phyloP scores from a whole-genome alignment of 371 early-diverging fungal species.

The Coemansia sp. region DNA sequence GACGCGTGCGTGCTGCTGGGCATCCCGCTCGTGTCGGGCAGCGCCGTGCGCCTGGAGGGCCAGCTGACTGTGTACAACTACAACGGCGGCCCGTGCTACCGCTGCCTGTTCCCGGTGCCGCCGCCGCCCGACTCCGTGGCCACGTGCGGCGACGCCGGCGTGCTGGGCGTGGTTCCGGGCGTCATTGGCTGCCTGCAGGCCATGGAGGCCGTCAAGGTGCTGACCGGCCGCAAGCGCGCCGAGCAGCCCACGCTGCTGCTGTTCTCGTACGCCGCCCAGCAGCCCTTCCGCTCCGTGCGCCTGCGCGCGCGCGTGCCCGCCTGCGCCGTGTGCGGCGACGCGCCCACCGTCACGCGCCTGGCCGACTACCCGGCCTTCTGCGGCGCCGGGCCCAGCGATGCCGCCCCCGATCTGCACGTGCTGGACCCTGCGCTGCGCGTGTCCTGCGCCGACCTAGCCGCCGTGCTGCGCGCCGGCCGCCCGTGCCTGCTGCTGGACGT shows the following conservation, averaged over 20 bases:
- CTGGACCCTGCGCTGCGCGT: constrained; percentile 46
- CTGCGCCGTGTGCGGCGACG: constrained; percentile 86
- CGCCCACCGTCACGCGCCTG: constrained; percentile 72
- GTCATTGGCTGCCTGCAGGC: constrained; percentile 96
- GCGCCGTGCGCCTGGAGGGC: constrained; percentile 94
- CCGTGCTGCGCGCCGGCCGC: constrained; percentile 20
- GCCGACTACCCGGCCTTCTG: constrained; percentile 93
- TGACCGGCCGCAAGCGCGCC: constrained; percentile 50
- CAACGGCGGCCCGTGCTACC: constrained; percentile 91
- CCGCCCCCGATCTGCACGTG: constrained; percentile 52
- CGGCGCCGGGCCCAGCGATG: constrained; percentile 75
- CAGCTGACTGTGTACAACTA: constrained; percentile 89
- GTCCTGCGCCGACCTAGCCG: constrained; percentile 52
- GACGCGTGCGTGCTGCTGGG: constrained; percentile 86
- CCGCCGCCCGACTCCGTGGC: constrained; percentile 86
- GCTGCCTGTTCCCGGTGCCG: constrained; percentile 95
- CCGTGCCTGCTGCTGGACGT: constrained; percentile 87
- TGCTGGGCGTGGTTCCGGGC: constrained; percentile 96
- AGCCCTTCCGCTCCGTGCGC: constrained; percentile 80
- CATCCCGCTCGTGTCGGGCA: constrained; percentile 92
- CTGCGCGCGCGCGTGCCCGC: constrained; percentile 65
- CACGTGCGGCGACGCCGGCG: constrained; percentile 97
- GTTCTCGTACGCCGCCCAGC: constrained; percentile 69
- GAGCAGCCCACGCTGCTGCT: constrained; percentile 72
- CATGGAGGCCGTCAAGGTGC: constrained; percentile 90